phyloP scores from a whole-genome alignment of 495 filamentous ascomycete species.

The Stereocaulon alpinum region DNA sequence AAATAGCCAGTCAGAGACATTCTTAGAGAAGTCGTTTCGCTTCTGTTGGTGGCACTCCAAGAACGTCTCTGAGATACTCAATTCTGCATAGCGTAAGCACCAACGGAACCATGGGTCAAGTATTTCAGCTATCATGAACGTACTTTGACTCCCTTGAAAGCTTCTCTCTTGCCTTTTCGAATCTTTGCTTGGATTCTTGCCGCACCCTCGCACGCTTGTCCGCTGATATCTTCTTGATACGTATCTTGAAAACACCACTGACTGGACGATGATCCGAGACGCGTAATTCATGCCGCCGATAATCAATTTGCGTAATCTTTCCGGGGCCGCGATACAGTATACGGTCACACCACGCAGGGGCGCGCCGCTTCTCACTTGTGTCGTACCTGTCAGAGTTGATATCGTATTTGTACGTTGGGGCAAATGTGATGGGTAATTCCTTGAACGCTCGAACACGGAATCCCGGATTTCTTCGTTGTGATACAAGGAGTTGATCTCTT shows the following conservation, averaged over 20 bases:
- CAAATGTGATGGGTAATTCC: constrained; percentile 79
- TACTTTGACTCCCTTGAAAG: constrained; percentile 55
- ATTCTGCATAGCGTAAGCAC: constrained; percentile 28
- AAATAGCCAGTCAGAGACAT: not conserved
- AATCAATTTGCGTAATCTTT: constrained; percentile 76
- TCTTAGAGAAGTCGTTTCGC: constrained; percentile 27
- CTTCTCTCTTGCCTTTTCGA: constrained; percentile 55
- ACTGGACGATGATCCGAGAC: constrained; percentile 92
- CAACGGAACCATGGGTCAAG: not conserved
- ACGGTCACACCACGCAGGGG: constrained; percentile 96
- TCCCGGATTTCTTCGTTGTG: constrained; percentile 72
- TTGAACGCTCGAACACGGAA: constrained; percentile 80
- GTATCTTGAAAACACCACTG: constrained; percentile 67
- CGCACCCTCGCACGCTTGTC: constrained; percentile 52
- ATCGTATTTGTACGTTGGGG: constrained; percentile 97
- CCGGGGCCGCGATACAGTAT: constrained; percentile 76
- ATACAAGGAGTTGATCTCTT: constrained; percentile 84
- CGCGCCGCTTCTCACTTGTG: constrained; percentile 83
- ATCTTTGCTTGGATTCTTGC: constrained; percentile 61
- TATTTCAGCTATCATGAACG: constrained; percentile 15
- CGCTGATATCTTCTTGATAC: constrained; percentile 66
- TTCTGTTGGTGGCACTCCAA: constrained; percentile 38
- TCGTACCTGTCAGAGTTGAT: constrained; percentile 92
- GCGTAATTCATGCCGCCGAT: constrained; percentile 76
- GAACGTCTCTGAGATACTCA: constrained; percentile 43